These are phyloP conservation scores for Mycena albidolilacea DNA, from an alignment of 768 basidiomycete species.

Conservation along the genomic window DNA sequence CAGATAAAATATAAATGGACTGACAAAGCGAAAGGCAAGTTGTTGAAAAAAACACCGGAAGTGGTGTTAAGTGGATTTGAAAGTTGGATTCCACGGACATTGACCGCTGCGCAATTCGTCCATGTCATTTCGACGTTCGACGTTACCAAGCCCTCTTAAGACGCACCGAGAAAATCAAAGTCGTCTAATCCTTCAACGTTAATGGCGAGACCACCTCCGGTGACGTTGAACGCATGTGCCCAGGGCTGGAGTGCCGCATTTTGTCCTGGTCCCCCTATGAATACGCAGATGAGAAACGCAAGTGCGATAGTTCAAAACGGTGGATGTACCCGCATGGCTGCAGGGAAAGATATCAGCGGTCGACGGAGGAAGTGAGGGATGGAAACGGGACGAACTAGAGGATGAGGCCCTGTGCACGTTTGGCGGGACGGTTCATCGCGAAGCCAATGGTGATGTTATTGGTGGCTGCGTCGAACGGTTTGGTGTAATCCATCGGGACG, in stretches of 20 bases:
- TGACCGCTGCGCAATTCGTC: slow-evolving; percentile 23
- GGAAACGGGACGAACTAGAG: slow-evolving; percentile 14
- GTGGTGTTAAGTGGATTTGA: slow-evolving; percentile 40
- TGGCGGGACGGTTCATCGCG: slow-evolving; percentile 35
- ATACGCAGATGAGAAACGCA: neutral
- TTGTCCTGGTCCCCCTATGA: slow-evolving; percentile 33
- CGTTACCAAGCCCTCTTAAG: too few relatives aligned
- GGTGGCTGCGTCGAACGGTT: slow-evolving; percentile 15
- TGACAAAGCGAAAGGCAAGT: slow-evolving; percentile 30
- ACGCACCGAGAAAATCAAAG: slow-evolving; percentile 34
- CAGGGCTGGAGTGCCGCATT: slow-evolving; percentile 35
- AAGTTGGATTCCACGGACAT: slow-evolving; percentile 36
- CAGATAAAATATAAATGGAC: neutral
- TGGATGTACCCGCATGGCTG: slow-evolving; percentile 18
- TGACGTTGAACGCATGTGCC: slow-evolving; percentile 33
- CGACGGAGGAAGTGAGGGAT: neutral
- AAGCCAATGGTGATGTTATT: slow-evolving; percentile 36
- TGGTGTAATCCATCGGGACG: slow-evolving; percentile 35
- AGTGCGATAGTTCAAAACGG: neutral
- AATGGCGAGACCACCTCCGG: neutral
- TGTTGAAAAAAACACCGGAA: slow-evolving; percentile 29
- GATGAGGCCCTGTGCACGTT: slow-evolving; percentile 21
- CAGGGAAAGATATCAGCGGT: neutral
- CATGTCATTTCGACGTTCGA: neutral
- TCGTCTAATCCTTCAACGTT: slow-evolving; percentile 29